Percentiles rank a stretch among this genome's conserved stretches.
These are phyloP conservation scores for Naganishia randhawae DNA, from an alignment of 768 basidiomycete genomes.

Conservation along the genomic window DNA sequence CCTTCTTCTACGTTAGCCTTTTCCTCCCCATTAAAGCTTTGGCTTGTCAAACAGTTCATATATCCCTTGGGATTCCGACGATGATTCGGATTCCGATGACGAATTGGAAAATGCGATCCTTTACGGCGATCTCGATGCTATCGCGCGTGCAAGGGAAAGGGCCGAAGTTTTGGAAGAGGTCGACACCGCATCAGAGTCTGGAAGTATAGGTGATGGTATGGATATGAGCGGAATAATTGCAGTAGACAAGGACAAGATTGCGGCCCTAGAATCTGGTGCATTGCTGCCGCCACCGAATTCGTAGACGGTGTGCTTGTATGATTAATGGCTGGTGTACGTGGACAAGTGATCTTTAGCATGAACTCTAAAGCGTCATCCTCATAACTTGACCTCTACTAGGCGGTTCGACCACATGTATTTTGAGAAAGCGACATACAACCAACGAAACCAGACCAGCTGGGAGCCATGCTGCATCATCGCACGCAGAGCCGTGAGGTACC, in stretches of 20 bases:
- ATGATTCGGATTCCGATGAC: conserved; percentile 17
- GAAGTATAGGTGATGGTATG: conserved; percentile 15
- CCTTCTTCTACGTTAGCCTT: not conserved
- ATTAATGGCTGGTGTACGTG: not conserved
- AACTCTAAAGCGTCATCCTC: not conserved
- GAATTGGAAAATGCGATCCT: conserved; percentile 17
- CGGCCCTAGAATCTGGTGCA: not conserved
- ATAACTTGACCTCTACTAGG: conserved; percentile 54
- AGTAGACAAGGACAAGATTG: conserved; percentile 3
- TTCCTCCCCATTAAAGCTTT: not conserved
- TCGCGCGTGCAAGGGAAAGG: not conserved
- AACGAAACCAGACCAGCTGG: conserved; percentile 86
- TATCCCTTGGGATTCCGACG: conserved; percentile 17
- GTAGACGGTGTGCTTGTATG: not conserved
- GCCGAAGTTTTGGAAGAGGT: conserved; percentile 12
- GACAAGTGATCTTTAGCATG: not conserved
- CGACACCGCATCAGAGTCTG: conserved; percentile 14
- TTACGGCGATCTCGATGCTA: conserved; percentile 19
- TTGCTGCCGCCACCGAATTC: not conserved
- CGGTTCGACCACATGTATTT: conserved; percentile 92
- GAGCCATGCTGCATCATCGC: conserved; percentile 72
- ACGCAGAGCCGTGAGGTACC: conserved; percentile 59
- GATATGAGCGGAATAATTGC: conserved; percentile 19
- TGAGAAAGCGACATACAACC: conserved; percentile 73
- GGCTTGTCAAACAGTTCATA: not conserved